phyloP scores from a whole-genome alignment of 495 filamentous ascomycete genomes.

The Chaetomium fimeti region DNA sequence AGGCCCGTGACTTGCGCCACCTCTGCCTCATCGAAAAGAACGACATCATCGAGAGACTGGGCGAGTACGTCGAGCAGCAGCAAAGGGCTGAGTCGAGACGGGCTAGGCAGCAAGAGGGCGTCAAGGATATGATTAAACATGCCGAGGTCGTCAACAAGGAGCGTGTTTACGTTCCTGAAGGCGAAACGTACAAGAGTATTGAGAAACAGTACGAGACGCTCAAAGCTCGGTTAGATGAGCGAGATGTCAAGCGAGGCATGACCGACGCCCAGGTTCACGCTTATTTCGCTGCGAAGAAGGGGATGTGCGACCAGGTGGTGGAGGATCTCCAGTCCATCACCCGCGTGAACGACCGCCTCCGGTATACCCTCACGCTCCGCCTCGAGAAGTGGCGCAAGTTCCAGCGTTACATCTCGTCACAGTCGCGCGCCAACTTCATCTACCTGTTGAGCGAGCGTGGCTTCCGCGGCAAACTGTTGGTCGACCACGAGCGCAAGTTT shows the following conservation, averaged over 20 bases:
- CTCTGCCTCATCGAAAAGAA: conserved; percentile 66
- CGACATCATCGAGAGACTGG: conserved; percentile 52
- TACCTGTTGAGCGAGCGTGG: conserved; percentile 84
- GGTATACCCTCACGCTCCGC: conserved; percentile 65
- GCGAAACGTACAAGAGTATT: conserved; percentile 63
- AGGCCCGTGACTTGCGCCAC: conserved; percentile 50
- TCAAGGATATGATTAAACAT: conserved; percentile 56
- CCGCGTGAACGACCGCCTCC: conserved; percentile 57
- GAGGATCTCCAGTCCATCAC: conserved; percentile 45
- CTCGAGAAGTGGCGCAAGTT: conserved; percentile 77
- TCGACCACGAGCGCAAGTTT: conserved; percentile 69
- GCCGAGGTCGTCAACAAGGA: conserved; percentile 55
- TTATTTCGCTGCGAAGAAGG: conserved; percentile 36
- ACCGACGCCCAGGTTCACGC: conserved; percentile 63
- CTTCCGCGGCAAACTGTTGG: conserved; percentile 76
- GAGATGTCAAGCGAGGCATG: conserved; percentile 52
- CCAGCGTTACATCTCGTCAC: conserved; percentile 74
- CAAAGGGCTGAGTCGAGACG: conserved; percentile 46
- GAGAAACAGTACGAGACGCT: conserved; percentile 63
- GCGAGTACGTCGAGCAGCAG: conserved; percentile 50
- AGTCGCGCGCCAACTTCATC: conserved; percentile 80
- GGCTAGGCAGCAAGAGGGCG: conserved; percentile 45
- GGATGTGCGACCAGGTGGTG: conserved; percentile 42
- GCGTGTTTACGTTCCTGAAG: conserved; percentile 64
- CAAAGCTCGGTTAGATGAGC: conserved; percentile 49